These are phyloP conservation scores for Xerocomus potaroensis DNA, from an alignment of 768 basidiomycete species.

Conservation along the genomic window DNA sequence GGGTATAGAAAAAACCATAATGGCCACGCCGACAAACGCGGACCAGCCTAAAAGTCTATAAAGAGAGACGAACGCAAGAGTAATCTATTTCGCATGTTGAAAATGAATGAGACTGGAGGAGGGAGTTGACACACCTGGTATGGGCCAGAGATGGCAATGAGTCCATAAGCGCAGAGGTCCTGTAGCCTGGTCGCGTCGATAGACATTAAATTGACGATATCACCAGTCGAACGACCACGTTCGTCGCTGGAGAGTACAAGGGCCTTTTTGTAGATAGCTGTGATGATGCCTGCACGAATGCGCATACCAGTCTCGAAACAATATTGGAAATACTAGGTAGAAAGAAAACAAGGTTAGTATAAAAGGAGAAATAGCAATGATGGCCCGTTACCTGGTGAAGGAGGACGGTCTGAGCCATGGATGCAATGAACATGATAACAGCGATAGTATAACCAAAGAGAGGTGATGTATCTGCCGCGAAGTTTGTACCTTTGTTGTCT, in stretches of 20 bases:
- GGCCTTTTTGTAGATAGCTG: conserved; percentile 81
- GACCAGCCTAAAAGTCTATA: conserved; percentile 91
- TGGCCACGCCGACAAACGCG: conserved; percentile 76
- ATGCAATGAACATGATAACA: conserved; percentile 72
- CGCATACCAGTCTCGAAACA: conserved; percentile 88
- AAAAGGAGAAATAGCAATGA: background rate
- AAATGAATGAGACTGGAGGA: no score
- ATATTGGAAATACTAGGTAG: conserved; percentile 84
- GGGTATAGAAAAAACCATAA: conserved; percentile 83
- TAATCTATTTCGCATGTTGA: conserved; percentile 47
- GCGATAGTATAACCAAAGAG: conserved; percentile 77
- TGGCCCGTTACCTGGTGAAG: conserved; percentile 63
- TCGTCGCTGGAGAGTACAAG: conserved; percentile 85
- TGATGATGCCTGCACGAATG: conserved; percentile 85
- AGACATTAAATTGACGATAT: conserved; percentile 93
- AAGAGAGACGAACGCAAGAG: conserved; percentile 83
- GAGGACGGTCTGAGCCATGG: conserved; percentile 70
- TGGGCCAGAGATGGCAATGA: conserved; percentile 83
- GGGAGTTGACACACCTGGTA: conserved; percentile 53
- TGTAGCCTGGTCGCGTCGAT: conserved; percentile 79
- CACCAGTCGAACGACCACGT: conserved; percentile 75
- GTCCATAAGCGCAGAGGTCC: conserved; percentile 76
- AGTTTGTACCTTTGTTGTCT: conserved; percentile 32
- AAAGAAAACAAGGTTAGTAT: background rate
- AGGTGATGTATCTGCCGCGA: conserved; percentile 28